These are phyloP conservation scores for Musa troglodytarum DNA, from an alignment of 176 grass and related monocot genomes.

Conservation along the genomic window DNA sequence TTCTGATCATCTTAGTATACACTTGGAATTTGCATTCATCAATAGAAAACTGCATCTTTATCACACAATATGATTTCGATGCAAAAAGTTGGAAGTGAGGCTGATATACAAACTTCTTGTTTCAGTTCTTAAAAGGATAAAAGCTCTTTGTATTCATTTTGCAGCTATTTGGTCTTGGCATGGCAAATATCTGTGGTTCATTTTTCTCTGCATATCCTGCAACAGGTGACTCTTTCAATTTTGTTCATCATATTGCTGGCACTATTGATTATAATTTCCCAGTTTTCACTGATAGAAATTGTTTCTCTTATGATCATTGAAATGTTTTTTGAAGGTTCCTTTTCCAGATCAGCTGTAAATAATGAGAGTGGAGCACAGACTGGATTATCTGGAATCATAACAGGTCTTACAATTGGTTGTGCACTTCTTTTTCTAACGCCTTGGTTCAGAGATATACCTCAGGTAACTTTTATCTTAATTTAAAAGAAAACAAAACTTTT, in stretches of 20 bases:
- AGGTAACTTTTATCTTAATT: conserved; percentile 29
- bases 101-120: neutral
- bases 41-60: too few species aligned
- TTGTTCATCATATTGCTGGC: too few species aligned
- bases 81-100: too few species aligned
- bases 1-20: too few species aligned
- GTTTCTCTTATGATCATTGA: too few species aligned
- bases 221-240: conserved; percentile 38
- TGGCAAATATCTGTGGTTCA: conserved; percentile 89
- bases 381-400: conserved; percentile 85
- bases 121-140: too few species aligned
- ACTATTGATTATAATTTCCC: too few species aligned
- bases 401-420: conserved; percentile 73
- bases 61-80: too few species aligned
- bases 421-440: conserved; percentile 91
- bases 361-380: conserved; percentile 82
- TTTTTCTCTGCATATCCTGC: conserved; percentile 87
- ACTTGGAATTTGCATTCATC: too few species aligned
- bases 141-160: conserved; percentile 2
- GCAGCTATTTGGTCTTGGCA: conserved; percentile 88
- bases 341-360: conserved; percentile 98
- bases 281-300: too few species aligned
- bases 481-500: too few species aligned
- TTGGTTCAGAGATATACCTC: conserved; percentile 92
- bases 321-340: conserved; percentile 54